phyloP scores from a whole-genome alignment of 73 alveolate genomes.

The Tetrahymena elliotti region DNA sequence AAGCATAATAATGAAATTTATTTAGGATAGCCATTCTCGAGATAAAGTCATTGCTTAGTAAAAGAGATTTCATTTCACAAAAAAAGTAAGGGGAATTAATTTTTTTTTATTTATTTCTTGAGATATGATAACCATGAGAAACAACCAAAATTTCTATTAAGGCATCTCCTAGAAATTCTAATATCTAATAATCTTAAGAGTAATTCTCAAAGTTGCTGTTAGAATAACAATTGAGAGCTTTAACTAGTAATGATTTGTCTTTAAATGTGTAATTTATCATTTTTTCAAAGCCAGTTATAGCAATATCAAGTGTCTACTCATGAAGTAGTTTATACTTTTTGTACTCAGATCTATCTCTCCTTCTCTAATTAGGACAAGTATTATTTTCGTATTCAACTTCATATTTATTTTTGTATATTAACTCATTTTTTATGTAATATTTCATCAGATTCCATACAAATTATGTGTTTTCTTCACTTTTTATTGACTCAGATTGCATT shows the following conservation, averaged over 20 bases:
- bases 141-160: not conserved
- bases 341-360: not conserved
- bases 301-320: not conserved
- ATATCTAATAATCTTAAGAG: not conserved
- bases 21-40: not conserved
- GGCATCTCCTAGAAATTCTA: not conserved
- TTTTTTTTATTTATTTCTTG: not conserved
- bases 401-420: not conserved
- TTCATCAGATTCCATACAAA: not conserved
- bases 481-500: not conserved
- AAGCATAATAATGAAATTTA: not conserved
- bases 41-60: not conserved
- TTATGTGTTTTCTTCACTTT: not conserved
- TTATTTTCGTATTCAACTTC: not conserved
- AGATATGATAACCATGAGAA: not conserved
- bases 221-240: not conserved
- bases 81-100: not conserved
- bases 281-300: not conserved
- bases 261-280: not conserved
- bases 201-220: not conserved
- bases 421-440: not conserved
- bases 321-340: not conserved
- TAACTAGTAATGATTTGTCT: not conserved
- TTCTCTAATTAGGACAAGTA: not conserved
- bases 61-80: not conserved